Conservation (phyloP, 805 yeast genomes). For the Myxozyma vanderwaltii region DNA sequence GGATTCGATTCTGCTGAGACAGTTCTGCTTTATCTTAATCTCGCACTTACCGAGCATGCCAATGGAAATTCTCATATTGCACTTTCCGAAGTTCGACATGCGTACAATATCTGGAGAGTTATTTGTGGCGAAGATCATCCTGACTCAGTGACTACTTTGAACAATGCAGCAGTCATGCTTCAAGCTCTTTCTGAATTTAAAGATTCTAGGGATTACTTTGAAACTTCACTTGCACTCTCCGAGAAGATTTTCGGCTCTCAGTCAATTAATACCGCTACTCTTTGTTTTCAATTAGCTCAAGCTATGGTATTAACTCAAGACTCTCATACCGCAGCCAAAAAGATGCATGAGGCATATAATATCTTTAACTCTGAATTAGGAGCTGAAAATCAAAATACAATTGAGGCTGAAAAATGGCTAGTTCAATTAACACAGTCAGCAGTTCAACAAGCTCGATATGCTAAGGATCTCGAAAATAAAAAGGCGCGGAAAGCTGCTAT, state of each 20-base stretch:
- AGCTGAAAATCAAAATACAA: conserved; percentile 64
- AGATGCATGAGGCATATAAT: conserved; percentile 57
- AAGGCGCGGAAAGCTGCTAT: conserved; percentile 16
- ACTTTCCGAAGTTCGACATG: conserved; percentile 61
- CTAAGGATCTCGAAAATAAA: conserved; percentile 40
- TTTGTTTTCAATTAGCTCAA: conserved; percentile 71
- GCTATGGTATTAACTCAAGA: conserved; percentile 56
- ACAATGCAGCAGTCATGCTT: conserved; percentile 62
- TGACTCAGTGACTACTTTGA: conserved; percentile 61
- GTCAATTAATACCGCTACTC: conserved; percentile 63
- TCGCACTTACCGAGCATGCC: conserved; percentile 70
- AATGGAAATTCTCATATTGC: conserved; percentile 62
- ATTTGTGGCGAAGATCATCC: conserved; percentile 71
- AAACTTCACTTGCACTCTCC: conserved; percentile 56
- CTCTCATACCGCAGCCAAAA: conserved; percentile 57
- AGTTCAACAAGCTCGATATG: conserved; percentile 50
- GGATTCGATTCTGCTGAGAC: conserved; percentile 84
- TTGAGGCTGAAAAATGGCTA: conserved; percentile 67
- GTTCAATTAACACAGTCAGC: conserved; percentile 56
- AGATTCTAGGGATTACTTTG: conserved; percentile 57
- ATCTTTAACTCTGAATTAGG: conserved; percentile 65
- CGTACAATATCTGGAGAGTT: conserved; percentile 59
- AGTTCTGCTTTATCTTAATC: conserved; percentile 67
- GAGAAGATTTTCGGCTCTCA: conserved; percentile 56
- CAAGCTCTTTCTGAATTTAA: conserved; percentile 53